These are phyloP conservation scores for Mrakia gelida DNA, from an alignment of 768 basidiomycete species.

Conservation along the genomic window DNA sequence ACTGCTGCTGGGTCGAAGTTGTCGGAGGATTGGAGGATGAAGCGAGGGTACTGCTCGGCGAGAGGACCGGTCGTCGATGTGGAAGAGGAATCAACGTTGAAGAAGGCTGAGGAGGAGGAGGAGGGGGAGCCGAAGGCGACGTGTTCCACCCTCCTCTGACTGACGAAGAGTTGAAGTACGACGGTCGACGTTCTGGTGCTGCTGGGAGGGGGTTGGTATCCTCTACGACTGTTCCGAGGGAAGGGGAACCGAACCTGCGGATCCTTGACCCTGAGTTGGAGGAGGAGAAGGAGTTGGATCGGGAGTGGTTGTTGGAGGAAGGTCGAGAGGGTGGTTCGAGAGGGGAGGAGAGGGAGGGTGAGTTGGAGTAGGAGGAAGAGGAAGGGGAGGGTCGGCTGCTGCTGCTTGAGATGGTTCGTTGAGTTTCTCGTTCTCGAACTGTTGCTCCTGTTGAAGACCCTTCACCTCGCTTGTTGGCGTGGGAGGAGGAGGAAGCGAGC, in stretches of 20 bases:
- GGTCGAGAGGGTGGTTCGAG: not conserved
- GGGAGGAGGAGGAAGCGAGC: not conserved
- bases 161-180: slow-evolving; percentile 1
- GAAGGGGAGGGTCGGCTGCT: not conserved
- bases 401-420: not conserved
- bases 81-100: not conserved
- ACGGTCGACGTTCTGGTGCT: not conserved
- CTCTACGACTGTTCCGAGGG: slow-evolving; percentile 3
- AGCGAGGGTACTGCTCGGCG: not conserved
- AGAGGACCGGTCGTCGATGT: not conserved
- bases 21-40: too few species aligned
- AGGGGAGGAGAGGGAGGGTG: not conserved
- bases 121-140: not conserved
- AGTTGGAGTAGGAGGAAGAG: not conserved
- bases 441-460: not conserved
- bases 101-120: not conserved
- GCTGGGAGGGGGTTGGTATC: not conserved
- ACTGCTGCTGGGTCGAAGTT: not conserved
- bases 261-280: not conserved
- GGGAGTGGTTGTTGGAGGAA: not conserved
- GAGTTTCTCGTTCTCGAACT: not conserved
- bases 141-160: slow-evolving; percentile 14
- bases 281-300: not conserved
- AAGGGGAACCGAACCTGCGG: not conserved
- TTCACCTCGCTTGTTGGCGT: not conserved